Base-by-base conservation (phyloP, 768 basidiomycete genomes). In the Lyophyllum atratum region DNA sequence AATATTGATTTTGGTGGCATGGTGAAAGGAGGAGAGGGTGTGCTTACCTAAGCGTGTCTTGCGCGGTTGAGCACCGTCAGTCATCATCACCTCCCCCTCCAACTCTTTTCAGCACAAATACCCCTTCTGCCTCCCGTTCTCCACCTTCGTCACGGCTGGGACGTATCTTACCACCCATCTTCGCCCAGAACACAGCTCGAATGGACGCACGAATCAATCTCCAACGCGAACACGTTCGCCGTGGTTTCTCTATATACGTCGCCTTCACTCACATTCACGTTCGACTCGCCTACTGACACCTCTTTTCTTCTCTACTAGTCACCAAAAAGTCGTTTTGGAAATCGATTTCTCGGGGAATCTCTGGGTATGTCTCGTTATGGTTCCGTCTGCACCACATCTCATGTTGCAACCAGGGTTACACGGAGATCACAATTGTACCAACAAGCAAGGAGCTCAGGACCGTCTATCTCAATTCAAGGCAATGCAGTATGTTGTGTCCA, bases 291-390 rank as follows among this genome's bases (percentile, higher is more conserved):
- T 70, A 66, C 75, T 82, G 83, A 85, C 70, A 77, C 71, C 63
- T 50, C 4, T 59, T 70, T 65, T 69, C 65, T 72, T 85, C 71
- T 87, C 71, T 86, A 93, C 89, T 87, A 92, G 90, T 75, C 92
- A 96, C 76, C 96, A 98, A 83, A 93, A 93, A 71, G 95, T 97
- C 49, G 91, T 92, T 59, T 78, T 98, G 63, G 93, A 96, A 76
- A 86, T 98, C 59, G 93, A 95, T 78, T 94, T 97, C 71, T 82
- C 88, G 8, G 96, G 96, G 21, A 80, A 80, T 68, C 80, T 95
- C 66, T 90, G 90, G 84, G 95, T 92, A 75, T 62, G 85, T 68
- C 31, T 51, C 42, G 40, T 44, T 54, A 26, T 49, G 52, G 49
- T 55, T 51, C 19, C 34, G 52, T 43, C 26, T 52, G 25, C 33